Evolutionary conservation across 495 filamentous ascomycete species (phyloP), one percentile per base, ranked within the genome.

Genomic region (Lophiostoma macrostomum): DNA sequence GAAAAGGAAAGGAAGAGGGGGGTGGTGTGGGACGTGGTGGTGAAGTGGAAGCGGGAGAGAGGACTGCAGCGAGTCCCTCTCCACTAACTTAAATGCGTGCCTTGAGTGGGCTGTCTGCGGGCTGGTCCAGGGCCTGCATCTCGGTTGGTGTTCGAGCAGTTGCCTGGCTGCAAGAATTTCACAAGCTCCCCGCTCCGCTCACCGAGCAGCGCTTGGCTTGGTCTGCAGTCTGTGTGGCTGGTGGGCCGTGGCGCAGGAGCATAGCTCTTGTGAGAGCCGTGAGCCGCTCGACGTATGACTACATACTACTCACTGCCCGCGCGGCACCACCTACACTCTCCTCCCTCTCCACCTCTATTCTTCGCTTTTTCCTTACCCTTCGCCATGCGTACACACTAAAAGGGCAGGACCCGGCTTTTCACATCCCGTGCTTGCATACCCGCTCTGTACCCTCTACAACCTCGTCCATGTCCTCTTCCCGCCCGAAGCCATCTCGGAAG

Each of bases 1-100:
- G 72, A 64, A 78, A 81, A 83, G 55, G 62, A 65, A 62, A 67
- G 53, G 67, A 61, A 56, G 62, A 63, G 66, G 67, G 74, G 64
- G 65, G 28, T 19, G 36, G 56, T 44, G 65, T 63, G 40, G 55
- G 74, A 69, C 72, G 74, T 78, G 63, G 66, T 69, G 77, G 67
- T 61, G 60, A 43, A 22, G 35, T 24, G 24, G 32, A 18, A n/a
- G n/a, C n/a, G 25, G 58, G 59, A 59, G 61, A 58, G 61, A 61
- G 50, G 61, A 60, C 58, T 61, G 48, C 39, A 22, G 50, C 42
- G 41, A 57, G 52, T 37, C 35, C 41, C 36, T 50, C 53, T 51
- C 53, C 53, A 49, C 27, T 18, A 43, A 45, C 38, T 18, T n/a
- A 14, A 20, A 7, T 44, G 43, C 20, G 28, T 48, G 37, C 19